Conservation (phyloP, 2,329 filamentous ascomycete species). For the Talaromyces marneffei region DNA sequence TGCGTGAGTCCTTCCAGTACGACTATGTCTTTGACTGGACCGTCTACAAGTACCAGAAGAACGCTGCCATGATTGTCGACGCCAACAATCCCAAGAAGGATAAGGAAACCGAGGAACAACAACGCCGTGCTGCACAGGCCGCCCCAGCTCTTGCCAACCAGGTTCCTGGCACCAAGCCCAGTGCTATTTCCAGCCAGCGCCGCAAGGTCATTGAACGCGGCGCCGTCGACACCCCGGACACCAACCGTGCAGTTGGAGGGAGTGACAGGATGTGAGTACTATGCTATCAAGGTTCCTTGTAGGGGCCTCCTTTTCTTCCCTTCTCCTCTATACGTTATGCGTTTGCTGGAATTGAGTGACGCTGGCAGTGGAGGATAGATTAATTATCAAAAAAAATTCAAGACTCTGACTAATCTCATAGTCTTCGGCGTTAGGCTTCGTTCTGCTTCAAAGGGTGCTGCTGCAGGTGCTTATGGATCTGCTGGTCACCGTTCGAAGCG, state of each 20-base stretch:
- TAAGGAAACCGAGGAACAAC: slow-evolving; percentile 66
- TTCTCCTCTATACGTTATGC: slow-evolving; percentile 56
- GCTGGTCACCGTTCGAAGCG: slow-evolving; percentile 48
- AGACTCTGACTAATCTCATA: slow-evolving; percentile 73
- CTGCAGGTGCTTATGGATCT: slow-evolving; percentile 43
- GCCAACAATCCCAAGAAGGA: slow-evolving; percentile 63
- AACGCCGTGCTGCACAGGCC: slow-evolving; percentile 58
- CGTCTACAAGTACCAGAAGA: slow-evolving; percentile 99
- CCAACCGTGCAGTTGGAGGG: slow-evolving; percentile 68
- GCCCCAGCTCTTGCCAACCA: slow-evolving; percentile 50
- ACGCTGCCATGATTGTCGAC: slow-evolving; percentile 87
- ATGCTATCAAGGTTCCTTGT: slow-evolving; percentile 67
- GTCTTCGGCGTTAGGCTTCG: slow-evolving; percentile 81
- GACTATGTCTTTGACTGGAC: slow-evolving; percentile 99
- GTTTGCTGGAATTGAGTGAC: slow-evolving; percentile 68
- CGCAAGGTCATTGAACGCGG: slow-evolving; percentile 76
- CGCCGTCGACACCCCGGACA: slow-evolving; percentile 62
- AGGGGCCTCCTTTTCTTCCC: slow-evolving; percentile 59
- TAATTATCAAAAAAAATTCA: slow-evolving; percentile 49
- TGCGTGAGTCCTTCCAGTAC: slow-evolving; percentile 98
- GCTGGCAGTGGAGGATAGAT: slow-evolving; percentile 60
- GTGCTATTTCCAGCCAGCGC: slow-evolving; percentile 67
- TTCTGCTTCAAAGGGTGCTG: slow-evolving; percentile 69
- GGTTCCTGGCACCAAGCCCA: slow-evolving; percentile 61
- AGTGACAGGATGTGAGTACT: slow-evolving; percentile 95